Evolutionary conservation across 352 stramenopile genomes (phyloP).

Genomic region (Phytophthora pseudosyringae): DNA sequence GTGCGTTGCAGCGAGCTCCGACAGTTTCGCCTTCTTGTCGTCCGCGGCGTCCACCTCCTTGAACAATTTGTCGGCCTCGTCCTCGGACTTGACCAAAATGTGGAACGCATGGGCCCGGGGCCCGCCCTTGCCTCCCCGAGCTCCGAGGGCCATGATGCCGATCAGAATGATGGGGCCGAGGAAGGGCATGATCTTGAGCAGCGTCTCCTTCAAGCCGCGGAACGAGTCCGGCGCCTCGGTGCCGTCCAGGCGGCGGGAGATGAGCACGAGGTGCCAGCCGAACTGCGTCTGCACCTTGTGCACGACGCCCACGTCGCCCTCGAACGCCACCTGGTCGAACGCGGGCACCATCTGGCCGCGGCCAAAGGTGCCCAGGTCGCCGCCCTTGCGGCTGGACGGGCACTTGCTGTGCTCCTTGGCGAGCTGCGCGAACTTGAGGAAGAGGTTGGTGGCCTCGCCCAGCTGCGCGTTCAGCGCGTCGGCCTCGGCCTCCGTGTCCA

Average conservation of each 20-base stretch:
- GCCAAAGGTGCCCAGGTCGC: slow-evolving; percentile 70
- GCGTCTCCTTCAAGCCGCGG: slow-evolving; percentile 36
- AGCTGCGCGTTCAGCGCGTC: slow-evolving; percentile 69
- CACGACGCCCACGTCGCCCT: slow-evolving; percentile 36
- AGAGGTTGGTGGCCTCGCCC: slow-evolving; percentile 50
- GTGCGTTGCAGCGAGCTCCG: slow-evolving; percentile 54
- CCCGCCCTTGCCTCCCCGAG: slow-evolving; percentile 28
- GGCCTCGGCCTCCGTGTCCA: slow-evolving; percentile 69
- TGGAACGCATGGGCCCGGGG: slow-evolving; percentile 60
- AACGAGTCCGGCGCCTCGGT: slow-evolving; percentile 47
- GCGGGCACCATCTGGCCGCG: slow-evolving; percentile 77
- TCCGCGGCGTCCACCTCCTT: slow-evolving; percentile 61
- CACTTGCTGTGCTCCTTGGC: slow-evolving; percentile 77
- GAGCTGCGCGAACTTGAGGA: slow-evolving; percentile 69
- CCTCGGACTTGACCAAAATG: slow-evolving; percentile 68
- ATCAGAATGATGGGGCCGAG: slow-evolving; percentile 60
- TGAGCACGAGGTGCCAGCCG: slow-evolving; percentile 70
- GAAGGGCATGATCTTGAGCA: slow-evolving; percentile 59
- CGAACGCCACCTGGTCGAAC: slow-evolving; percentile 84
- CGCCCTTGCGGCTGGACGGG: slow-evolving; percentile 64
- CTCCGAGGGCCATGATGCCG: slow-evolving; percentile 53
- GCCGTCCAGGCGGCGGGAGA: slow-evolving; percentile 58
- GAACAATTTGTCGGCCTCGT: slow-evolving; percentile 57
- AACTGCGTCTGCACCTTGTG: slow-evolving; percentile 89
- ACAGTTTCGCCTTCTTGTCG: slow-evolving; percentile 62